Evolutionary conservation across 257 asterid species (phyloP).

Genomic region (Penstemon davidsonii): DNA sequence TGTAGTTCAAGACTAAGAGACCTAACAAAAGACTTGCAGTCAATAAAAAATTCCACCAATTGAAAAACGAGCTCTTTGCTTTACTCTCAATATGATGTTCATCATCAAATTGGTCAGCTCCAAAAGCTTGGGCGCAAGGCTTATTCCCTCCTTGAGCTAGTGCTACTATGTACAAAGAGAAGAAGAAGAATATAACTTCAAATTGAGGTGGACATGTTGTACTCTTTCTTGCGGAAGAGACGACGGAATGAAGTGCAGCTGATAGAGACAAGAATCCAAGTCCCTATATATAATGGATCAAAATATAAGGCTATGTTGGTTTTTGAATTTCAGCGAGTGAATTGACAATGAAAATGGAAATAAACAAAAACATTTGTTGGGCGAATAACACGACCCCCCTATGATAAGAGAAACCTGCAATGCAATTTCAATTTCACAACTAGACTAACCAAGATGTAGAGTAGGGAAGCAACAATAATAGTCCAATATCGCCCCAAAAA

Average conservation of each 20-base stretch:
- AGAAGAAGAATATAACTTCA: conserved; percentile 22
- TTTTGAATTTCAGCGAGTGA: no score
- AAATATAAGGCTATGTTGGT: no score
- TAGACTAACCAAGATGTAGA: conserved; percentile 8
- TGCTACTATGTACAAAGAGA: not conserved
- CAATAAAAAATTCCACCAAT: not conserved
- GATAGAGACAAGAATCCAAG: no score
- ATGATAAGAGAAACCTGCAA: no score
- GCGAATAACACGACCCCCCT: no score
- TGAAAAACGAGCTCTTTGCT: conserved; percentile 9
- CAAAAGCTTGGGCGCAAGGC: conserved; percentile 29
- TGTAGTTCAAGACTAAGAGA: conserved; percentile 20
- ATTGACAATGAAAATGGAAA: no score
- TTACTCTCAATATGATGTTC: conserved; percentile 15
- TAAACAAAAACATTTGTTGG: no score
- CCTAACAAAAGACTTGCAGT: conserved; percentile 2
- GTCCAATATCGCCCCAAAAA: not conserved
- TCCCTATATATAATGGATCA: no score
- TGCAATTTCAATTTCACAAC: not conserved
- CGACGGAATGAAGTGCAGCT: no score
- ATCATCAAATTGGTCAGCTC: conserved; percentile 31
- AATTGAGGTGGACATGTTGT: conserved; percentile 23
- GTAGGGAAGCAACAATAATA: conserved; percentile 3
- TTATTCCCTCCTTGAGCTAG: conserved; percentile 1
- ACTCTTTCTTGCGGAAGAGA: no score